A percentile compares a stretch with the other conserved stretches of the same genome.
phyloP scores from a whole-genome alignment of 352 stramenopile species.

The Sclerospora graminicola region DNA sequence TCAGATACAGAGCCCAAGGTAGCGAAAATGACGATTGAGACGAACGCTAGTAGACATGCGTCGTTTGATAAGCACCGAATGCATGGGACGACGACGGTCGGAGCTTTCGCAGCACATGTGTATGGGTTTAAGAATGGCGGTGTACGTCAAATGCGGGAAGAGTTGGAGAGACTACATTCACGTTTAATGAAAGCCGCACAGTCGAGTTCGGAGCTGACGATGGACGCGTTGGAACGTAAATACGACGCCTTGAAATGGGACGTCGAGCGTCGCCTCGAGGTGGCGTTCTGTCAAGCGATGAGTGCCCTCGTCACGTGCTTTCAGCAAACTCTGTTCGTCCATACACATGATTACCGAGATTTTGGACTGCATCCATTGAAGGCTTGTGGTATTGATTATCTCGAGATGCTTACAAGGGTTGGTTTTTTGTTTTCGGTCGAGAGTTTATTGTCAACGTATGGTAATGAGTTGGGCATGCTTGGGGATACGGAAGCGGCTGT shows the following conservation, averaged over 20 bases:
- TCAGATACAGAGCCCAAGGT: conserved; percentile 3
- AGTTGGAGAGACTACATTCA: conserved; percentile 42
- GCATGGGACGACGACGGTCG: conserved; percentile 74
- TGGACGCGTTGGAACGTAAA: conserved; percentile 63
- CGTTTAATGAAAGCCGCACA: conserved; percentile 43
- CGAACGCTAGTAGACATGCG: conserved; percentile 3
- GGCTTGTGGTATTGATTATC: conserved; percentile 40
- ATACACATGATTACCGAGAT: conserved; percentile 42
- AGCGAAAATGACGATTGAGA: conserved; percentile 11
- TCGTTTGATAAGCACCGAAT: conserved; percentile 53
- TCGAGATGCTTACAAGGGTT: conserved; percentile 55
- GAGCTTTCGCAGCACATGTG: conserved; percentile 73
- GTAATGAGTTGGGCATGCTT: conserved; percentile 77
- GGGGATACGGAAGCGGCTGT: conserved; percentile 77
- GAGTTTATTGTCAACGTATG: conserved; percentile 77
- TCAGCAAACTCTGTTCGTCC: conserved; percentile 75
- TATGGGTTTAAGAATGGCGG: conserved; percentile 77
- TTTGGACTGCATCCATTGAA: conserved; percentile 27
- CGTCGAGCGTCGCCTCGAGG: conserved; percentile 70
- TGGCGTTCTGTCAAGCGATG: conserved; percentile 76
- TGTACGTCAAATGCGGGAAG: conserved; percentile 61
- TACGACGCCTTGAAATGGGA: conserved; percentile 80
- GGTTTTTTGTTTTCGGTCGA: conserved; percentile 81
- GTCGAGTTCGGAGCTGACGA: conserved; percentile 55
- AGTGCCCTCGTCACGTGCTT: conserved; percentile 78